Base-by-base conservation (phyloP, 2,329 filamentous ascomycete genomes). In the Ceratocystis smalleyi region DNA sequence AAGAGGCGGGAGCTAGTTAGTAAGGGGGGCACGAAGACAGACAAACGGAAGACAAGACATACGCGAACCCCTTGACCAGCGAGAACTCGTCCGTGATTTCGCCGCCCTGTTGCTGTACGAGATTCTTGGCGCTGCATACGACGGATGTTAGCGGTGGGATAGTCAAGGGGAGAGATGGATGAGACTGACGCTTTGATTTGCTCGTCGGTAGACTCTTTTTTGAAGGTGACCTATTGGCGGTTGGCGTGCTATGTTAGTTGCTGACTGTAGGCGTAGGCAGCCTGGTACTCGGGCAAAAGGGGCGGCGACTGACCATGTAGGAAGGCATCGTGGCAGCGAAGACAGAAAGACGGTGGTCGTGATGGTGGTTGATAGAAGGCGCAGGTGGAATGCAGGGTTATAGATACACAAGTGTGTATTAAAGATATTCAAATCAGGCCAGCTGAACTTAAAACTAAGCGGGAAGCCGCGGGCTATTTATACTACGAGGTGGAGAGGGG, bases 31-130 rank as follows among this genome's bases (percentile, higher is more conserved):
- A 19, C n/a, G 30, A 19, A 24, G 45, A 47, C 45, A 17, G 45
- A 22, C 45, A 22, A 22, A 22, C 45, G 45, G 15, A 10, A 5
- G 45, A 47, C 65, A 30, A 43, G 59, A 79, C 88, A 70, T 84
- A 96, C 92, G 88, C 86, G 78, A 96, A 96, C 66, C 87, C 91
- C 78, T 92, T 95, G 81, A 96, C 91, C 70, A 96, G 76, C 67
- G 77, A 86, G 79, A 89, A 96, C 74, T 94, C 88, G 70, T 94
- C 85, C 64, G 77, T 83, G 77, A 97, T 94, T 75, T 83, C 84
- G 73, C 91, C 92, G 72, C 92, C 92, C 73, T 92, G 83, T 51
- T 86, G 81, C 67, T 74, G 77, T 70, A 85, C 88, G 66, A 85
- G 77, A 73, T 91, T 77, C 84, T 95, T 95, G 67, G 88, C 87